phyloP scores from a whole-genome alignment of 1,284 basidiomycete genomes.

The Tilletia caries region DNA sequence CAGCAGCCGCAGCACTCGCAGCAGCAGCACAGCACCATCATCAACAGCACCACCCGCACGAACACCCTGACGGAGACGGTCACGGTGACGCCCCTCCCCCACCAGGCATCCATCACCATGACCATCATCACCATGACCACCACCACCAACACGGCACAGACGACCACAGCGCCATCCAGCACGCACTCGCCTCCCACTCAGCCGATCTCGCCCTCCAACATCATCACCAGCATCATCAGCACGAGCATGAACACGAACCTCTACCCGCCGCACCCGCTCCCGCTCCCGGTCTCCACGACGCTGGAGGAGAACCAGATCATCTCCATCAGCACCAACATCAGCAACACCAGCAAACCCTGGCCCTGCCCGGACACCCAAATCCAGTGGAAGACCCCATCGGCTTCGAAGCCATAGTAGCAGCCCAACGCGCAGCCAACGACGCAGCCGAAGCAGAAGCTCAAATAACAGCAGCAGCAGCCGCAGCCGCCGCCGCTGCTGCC shows the following conservation, averaged over 20 bases:
- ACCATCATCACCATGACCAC: not conserved
- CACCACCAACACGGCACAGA: not conserved
- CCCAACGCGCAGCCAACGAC: slow-evolving; percentile 6
- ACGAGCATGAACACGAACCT: not conserved
- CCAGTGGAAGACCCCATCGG: not conserved
- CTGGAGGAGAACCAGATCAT: not conserved
- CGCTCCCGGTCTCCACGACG: too few relatives aligned
- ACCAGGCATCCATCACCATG: not conserved
- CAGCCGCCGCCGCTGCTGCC: slow-evolving; percentile 1
- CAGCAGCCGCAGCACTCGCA: not conserved
- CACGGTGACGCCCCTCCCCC: slow-evolving; percentile 1
- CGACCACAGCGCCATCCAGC: not conserved
- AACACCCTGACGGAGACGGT: not conserved
- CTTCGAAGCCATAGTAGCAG: slow-evolving; percentile 9
- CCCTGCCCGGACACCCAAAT: not conserved
- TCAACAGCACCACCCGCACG: too few relatives aligned
- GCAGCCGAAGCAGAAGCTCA: slow-evolving; percentile 10
- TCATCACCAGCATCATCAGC: not conserved
- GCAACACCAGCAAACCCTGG: not conserved
- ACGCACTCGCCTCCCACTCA: not conserved
- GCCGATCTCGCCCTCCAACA: not conserved
- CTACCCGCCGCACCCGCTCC: too few relatives aligned
- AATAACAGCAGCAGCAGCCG: slow-evolving; percentile 5
- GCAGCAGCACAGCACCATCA: not conserved
- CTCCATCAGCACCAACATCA: not conserved